Evolutionary conservation across 2,329 filamentous ascomycete species (phyloP).

Genomic region (Colletotrichum spaethianum): DNA sequence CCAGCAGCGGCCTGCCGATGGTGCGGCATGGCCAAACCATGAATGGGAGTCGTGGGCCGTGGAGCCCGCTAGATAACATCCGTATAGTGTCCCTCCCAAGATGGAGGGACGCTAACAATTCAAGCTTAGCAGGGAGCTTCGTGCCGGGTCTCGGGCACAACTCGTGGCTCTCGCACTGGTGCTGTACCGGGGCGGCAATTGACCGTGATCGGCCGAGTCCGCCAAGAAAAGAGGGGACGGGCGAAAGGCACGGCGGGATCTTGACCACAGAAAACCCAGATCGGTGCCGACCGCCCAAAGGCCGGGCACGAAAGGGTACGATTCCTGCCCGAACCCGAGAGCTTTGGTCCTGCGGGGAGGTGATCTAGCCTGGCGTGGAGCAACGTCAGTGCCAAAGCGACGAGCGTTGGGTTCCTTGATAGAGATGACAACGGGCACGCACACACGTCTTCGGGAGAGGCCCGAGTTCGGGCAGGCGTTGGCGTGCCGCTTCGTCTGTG

Average conservation of each 20-base stretch:
- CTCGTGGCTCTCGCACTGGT: constrained; percentile 20
- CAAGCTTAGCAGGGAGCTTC: constrained; percentile 29
- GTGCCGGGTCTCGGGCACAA: constrained; percentile 19
- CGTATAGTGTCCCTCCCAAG: constrained; percentile 1
- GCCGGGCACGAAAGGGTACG: not conserved
- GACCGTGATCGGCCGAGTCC: constrained; percentile 7
- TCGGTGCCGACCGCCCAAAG: constrained; percentile 17
- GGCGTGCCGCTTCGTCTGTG: constrained; percentile 1
- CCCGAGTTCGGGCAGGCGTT: constrained; percentile 24
- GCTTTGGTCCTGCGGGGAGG: not conserved
- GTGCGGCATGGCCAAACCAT: constrained; percentile 4
- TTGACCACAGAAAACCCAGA: not conserved
- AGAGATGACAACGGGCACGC: constrained; percentile 7
- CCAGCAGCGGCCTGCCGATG: not conserved
- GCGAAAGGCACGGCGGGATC: not conserved
- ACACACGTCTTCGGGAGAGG: not conserved
- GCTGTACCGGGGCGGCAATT: not conserved
- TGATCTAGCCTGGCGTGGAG: constrained; percentile 2
- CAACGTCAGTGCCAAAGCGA: constrained; percentile 12
- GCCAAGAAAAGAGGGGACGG: not conserved
- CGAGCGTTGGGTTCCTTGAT: not conserved
- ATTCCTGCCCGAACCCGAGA: not conserved
- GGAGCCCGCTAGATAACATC: constrained; percentile 3
- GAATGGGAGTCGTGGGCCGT: constrained; percentile 14
- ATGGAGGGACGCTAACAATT: constrained; percentile 35